Evolutionary conservation across 2,329 filamentous ascomycete genomes (phyloP), one percentile per base, ranked within the genome.

Genomic region (Penicillium sp.): DNA sequence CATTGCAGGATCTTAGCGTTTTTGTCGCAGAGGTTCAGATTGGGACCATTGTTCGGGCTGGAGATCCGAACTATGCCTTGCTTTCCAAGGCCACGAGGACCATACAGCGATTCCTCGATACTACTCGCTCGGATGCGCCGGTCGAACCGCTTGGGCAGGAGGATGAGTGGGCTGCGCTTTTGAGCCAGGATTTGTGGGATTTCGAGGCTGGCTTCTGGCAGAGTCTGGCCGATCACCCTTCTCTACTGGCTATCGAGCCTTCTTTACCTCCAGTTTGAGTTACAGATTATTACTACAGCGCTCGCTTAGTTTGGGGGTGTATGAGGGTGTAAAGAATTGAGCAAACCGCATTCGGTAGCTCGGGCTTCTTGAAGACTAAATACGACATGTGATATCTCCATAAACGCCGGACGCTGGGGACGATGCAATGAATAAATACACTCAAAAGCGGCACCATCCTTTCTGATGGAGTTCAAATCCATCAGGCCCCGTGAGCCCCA

Each of bases 21-120:
- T 67, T 70, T n/a, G 65, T 66, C 2, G 64, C 63, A 6, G 65
- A 69, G 46, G 57, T 69, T 4, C 59, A 63, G 29, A 58, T 62
- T 8, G 66, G 66, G 6, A 60, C 64, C 3, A 63, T 66, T 22
- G 61, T 69, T 5, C 58, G 50, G 16, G 49, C 59, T 0, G 59
- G 60, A 5, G 63, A 69, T 24, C 63, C 64, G 2, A 67, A 66
- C 34, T 69, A 60, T 40, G 60, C 59, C 0, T 36, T 69, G 8
- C 53, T 68, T 2, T 61, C 59, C 11, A 65, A 62, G 45, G 64
- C 63, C 6, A 64, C 62, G 13, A 59, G 59, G 27, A 65, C 63
- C 1, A 67, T 68, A 6, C 60, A 63, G 49, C 61, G 56, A 11
- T 64, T 68, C 4, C 32, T 68, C 13, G 66, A 68, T 34, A 67